These are phyloP conservation scores for Eutrema heterophyllum DNA, from an alignment of 345 rosid genomes.

Conservation along the genomic window DNA sequence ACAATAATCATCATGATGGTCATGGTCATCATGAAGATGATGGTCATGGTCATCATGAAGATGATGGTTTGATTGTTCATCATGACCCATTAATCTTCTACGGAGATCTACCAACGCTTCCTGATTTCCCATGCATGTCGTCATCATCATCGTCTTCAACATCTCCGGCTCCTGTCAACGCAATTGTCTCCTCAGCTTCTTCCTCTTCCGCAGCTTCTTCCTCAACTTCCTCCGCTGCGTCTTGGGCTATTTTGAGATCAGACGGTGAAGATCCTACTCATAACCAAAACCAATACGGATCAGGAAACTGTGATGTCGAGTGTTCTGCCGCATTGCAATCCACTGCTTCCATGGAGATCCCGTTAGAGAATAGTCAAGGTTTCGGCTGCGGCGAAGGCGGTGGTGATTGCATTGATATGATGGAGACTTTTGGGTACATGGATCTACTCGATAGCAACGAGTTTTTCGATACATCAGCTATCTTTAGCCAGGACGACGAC, in stretches of 20 bases:
- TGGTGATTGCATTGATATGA: constrained; percentile 49
- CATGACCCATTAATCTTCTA: constrained; percentile 58
- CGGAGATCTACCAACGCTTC: constrained; percentile 61
- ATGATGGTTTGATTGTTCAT: constrained; percentile 46
- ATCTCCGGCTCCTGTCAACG: constrained; percentile 63
- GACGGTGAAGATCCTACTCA: constrained; percentile 46
- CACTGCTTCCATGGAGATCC: constrained; percentile 71
- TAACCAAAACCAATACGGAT: constrained; percentile 12
- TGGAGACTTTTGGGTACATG: constrained; percentile 82
- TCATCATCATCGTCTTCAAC: constrained; percentile 92
- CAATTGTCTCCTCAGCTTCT: constrained; percentile 42
- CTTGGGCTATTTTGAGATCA: constrained; percentile 74
- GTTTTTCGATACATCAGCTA: constrained; percentile 64
- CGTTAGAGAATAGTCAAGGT: constrained; percentile 28
- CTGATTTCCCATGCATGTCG: constrained; percentile 96
- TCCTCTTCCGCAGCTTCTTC: constrained; percentile 61
- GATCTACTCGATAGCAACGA: constrained; percentile 72
- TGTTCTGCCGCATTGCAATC: constrained; percentile 53
- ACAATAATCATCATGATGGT: constrained; percentile 23
- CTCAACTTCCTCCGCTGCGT: constrained; percentile 54
- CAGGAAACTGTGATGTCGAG: constrained; percentile 24
- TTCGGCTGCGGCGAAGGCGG: constrained; percentile 40
- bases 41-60: constrained; percentile 42
- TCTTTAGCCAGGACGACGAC: constrained; percentile 47
- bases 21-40: too few relatives aligned